Evolutionary conservation across 768 basidiomycete genomes (phyloP).

Genomic region (Neoboletus subvelutipes): DNA sequence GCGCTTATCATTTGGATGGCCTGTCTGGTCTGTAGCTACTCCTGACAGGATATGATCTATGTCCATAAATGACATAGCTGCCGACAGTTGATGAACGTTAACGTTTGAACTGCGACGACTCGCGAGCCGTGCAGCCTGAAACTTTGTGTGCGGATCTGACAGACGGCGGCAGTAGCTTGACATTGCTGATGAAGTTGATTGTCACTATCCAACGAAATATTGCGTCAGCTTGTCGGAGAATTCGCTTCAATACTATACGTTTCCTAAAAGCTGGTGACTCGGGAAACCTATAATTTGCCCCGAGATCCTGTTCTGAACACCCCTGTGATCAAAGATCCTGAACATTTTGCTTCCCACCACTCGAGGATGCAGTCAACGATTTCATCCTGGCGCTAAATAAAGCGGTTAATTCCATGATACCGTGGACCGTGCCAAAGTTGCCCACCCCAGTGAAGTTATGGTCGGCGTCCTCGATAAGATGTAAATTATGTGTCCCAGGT

Average conservation of each 20-base stretch:
- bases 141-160: too few species aligned
- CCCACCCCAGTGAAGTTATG: conserved; percentile 72
- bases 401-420: conserved; percentile 3
- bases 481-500: conserved; percentile 70
- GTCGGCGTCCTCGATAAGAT: conserved; percentile 71
- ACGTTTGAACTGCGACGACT: too few species aligned
- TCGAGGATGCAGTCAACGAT: conserved; percentile 65
- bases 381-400: conserved; percentile 55
- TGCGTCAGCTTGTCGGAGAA: not conserved
- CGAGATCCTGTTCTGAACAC: conserved; percentile 60
- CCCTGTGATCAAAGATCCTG: conserved; percentile 55
- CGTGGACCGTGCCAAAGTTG: not conserved
- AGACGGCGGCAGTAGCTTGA: too few species aligned
- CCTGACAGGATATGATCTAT: too few species aligned
- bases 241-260: not conserved
- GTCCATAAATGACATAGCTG: too few species aligned
- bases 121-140: too few species aligned
- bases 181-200: too few species aligned
- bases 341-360: conserved; percentile 57
- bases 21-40: too few species aligned
- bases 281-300: conserved; percentile 45
- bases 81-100: too few species aligned
- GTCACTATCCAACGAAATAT: not conserved
- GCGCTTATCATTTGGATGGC: too few species aligned
- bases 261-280: not conserved